Evolutionary conservation across 2,329 filamentous ascomycete genomes (phyloP).

Genomic region (Fusarium equiseti): DNA sequence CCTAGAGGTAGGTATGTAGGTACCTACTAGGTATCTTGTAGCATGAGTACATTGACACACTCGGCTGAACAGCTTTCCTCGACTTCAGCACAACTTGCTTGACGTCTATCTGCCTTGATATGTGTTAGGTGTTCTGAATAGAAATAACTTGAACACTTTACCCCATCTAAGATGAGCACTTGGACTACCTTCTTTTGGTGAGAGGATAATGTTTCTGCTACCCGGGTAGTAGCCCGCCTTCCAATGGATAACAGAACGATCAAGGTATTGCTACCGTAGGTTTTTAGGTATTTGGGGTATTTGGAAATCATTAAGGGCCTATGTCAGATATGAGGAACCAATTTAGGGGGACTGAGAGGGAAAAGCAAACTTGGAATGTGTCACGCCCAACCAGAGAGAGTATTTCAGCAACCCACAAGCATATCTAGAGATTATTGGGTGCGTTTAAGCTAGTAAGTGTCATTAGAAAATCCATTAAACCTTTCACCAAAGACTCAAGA

Average conservation of each 20-base stretch:
- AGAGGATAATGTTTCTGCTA: neutral
- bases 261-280: neutral
- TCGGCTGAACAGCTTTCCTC: neutral
- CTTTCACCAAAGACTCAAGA: conserved; percentile 57
- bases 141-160: neutral
- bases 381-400: neutral
- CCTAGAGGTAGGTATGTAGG: too few species aligned
- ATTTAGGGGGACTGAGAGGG: neutral
- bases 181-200: neutral
- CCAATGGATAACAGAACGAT: neutral
- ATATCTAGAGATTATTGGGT: neutral
- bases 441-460: neutral
- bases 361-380: neutral
- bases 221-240: neutral
- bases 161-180: neutral
- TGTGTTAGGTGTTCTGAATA: neutral
- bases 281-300: neutral
- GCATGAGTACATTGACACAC: neutral
- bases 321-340: neutral
- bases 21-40: neutral
- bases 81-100: neutral
- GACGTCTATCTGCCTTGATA: neutral
- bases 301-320: neutral
- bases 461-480: neutral
- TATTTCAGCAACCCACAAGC: neutral